A percentile compares a stretch with the other conserved stretches of the same genome.
Conservation (phyloP, 768 basidiomycete species). For the Naganishia vaughanmartiniae region DNA sequence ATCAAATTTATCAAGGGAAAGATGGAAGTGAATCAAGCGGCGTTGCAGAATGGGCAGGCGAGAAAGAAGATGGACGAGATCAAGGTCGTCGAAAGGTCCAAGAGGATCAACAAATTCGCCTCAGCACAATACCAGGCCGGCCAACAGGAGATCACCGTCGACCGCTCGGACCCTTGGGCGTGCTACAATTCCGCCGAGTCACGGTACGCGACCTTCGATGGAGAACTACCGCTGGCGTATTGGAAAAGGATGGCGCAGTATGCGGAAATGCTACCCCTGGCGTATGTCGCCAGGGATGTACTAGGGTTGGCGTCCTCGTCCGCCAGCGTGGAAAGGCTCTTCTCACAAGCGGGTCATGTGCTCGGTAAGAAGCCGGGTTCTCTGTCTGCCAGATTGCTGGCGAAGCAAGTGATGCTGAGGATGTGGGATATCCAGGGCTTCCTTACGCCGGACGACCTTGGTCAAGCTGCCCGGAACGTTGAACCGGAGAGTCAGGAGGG, state of each 20-base stretch:
- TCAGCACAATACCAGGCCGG: too few species aligned
- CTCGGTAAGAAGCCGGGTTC: not conserved
- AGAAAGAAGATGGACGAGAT: too few species aligned
- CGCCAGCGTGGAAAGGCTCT: not conserved
- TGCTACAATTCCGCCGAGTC: too few species aligned
- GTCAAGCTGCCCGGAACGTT: too few species aligned
- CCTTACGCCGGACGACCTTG: too few species aligned
- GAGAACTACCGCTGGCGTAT: not conserved
- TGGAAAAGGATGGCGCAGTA: not conserved
- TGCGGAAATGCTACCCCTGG: not conserved
- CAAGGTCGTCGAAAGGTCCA: not conserved
- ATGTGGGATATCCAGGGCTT: slow-evolving; percentile 3
- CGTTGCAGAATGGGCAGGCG: too few species aligned
- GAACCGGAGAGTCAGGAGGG: too few species aligned
- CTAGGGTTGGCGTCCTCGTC: not conserved
- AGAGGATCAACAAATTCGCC: not conserved
- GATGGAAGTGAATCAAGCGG: too few species aligned
- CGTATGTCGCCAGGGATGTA: not conserved
- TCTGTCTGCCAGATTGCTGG: not conserved
- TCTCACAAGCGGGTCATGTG: not conserved
- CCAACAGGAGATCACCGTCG: too few species aligned
- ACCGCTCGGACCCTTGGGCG: too few species aligned
- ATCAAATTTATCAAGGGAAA: too few species aligned
- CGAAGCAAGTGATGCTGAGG: not conserved
- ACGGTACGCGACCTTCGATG: too few species aligned